These are phyloP conservation scores for Cyclotella cryptica DNA, from an alignment of 108 stramenopile species.

Conservation along the genomic window DNA sequence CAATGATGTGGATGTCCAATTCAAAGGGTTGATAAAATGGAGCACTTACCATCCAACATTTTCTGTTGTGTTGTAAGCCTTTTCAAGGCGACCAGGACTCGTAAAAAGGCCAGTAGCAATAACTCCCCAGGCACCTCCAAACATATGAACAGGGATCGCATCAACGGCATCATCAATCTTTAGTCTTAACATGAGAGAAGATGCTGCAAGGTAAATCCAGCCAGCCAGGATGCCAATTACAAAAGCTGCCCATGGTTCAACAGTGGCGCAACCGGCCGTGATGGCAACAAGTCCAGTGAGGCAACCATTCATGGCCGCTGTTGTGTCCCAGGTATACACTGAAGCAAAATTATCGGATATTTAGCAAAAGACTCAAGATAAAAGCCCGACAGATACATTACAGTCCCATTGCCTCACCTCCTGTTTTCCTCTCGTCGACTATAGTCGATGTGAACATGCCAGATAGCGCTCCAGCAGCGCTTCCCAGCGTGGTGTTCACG, in stretches of 20 bases:
- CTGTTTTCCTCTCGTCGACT: slow-evolving; percentile 51
- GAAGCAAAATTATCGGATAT: too few relatives aligned
- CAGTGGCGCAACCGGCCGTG: slow-evolving; percentile 71
- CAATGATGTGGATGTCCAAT: slow-evolving; percentile 64
- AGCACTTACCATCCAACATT: slow-evolving; percentile 39
- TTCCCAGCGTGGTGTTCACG: slow-evolving; percentile 78
- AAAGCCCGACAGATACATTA: too few relatives aligned
- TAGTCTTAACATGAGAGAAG: slow-evolving; percentile 53
- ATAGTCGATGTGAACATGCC: slow-evolving; percentile 71
- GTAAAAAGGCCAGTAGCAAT: slow-evolving; percentile 59
- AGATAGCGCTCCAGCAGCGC: slow-evolving; percentile 62
- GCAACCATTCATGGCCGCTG: slow-evolving; percentile 62
- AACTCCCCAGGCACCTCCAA: slow-evolving; percentile 90
- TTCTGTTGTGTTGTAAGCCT: slow-evolving; percentile 18
- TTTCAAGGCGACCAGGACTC: slow-evolving; percentile 27
- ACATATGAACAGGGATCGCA: slow-evolving; percentile 76
- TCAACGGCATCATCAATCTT: slow-evolving; percentile 77
- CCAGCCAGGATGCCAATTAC: slow-evolving; percentile 77
- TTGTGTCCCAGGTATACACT: slow-evolving; percentile 60
- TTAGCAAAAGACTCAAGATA: too few relatives aligned
- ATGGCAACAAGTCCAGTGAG: slow-evolving; percentile 77
- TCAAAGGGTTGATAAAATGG: background rate
- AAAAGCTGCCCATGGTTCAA: slow-evolving; percentile 81
- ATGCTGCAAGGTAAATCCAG: slow-evolving; percentile 54
- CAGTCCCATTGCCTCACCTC: slow-evolving; percentile 10